Base-by-base conservation (phyloP, 345 rosid genomes). In the Eucalyptus decipiens region DNA sequence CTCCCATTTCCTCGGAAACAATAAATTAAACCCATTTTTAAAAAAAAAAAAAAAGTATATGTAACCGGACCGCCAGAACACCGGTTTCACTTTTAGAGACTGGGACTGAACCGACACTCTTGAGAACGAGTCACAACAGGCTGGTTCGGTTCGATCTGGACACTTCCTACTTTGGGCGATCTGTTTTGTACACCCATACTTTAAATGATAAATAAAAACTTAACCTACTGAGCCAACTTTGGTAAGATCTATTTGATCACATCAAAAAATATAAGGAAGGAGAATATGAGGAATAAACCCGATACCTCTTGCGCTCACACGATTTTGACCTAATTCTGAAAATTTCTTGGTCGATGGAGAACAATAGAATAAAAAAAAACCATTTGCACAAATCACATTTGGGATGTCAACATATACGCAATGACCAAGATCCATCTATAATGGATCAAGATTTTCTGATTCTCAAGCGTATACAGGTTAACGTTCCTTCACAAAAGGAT, bases 61-160 rank as follows among this genome's bases (percentile, higher is more conserved):
- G 56, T 52, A 52, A 52, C 0, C 0, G 1, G 24, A 52, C 24
- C 0, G 11, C 58, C 1, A 3, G 5, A 52, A 52, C 58, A 52
- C 24, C 10, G 0, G 0, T 52, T 52, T 24, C 58, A 52, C 24
- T 52, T 19, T 52, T 52, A 19, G 58, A 11, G 24, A 19, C 11
- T 2, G 0, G 11, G 58, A 52, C 11, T 0, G 5, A 52, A 52
- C 11, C 0, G 0, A 52, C 58, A 19, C 58, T 19, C 24, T 8
- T 19, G 24, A 24, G 58, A 52, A 52, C 0, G 0, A 24, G 24
- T 52, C 24, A 7, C 5, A 52, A 19, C 4, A 7, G 0, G 58
- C 0, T 19, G 5, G 58, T 8, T 52, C 11, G 58, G 0, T 52
- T 52, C 4, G 4, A 52, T 19, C 5, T 19, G 0, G 58, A 24